These are phyloP conservation scores for Phytophthora hibernalis DNA, from an alignment of 352 stramenopile species.

Conservation along the genomic window DNA sequence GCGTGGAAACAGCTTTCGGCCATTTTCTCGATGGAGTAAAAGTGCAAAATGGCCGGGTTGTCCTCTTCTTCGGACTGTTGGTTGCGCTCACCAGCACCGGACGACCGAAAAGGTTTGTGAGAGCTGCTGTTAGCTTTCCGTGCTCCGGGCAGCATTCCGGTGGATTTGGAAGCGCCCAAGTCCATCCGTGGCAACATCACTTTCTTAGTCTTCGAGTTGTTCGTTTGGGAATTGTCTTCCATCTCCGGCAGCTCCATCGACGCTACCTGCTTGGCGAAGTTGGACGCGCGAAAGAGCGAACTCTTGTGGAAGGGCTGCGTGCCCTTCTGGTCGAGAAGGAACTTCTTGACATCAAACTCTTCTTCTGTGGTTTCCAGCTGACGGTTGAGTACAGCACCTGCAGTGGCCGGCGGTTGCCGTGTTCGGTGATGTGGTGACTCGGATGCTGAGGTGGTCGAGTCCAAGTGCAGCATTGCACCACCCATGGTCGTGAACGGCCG, in stretches of 20 bases:
- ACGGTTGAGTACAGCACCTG: not conserved
- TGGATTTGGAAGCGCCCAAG: conserved; percentile 27
- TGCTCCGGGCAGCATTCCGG: conserved; percentile 17
- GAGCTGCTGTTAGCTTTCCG: not conserved
- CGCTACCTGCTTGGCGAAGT: conserved; percentile 33
- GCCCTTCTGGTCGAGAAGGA: conserved; percentile 69
- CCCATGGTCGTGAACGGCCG: conserved; percentile 55
- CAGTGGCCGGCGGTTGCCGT: conserved; percentile 11
- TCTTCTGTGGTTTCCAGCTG: conserved; percentile 5
- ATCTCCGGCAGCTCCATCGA: conserved; percentile 22
- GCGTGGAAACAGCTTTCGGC: conserved; percentile 75
- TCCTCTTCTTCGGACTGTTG: conserved; percentile 42
- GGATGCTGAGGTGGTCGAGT: conserved; percentile 15
- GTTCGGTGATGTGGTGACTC: conserved; percentile 14
- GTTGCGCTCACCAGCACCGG: conserved; percentile 11
- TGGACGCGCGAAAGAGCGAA: conserved; percentile 58
- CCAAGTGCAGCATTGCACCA: conserved; percentile 19
- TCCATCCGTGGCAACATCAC: conserved; percentile 54
- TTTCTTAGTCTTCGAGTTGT: conserved; percentile 31
- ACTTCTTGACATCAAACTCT: conserved; percentile 73
- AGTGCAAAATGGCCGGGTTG: conserved; percentile 56
- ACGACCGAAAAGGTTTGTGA: not conserved
- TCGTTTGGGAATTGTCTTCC: not conserved
- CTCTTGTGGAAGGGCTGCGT: conserved; percentile 61
- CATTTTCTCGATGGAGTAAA: conserved; percentile 84